Evolutionary conservation across 2,329 filamentous ascomycete species (phyloP).

Genomic region (Grosmannia serpens): DNA sequence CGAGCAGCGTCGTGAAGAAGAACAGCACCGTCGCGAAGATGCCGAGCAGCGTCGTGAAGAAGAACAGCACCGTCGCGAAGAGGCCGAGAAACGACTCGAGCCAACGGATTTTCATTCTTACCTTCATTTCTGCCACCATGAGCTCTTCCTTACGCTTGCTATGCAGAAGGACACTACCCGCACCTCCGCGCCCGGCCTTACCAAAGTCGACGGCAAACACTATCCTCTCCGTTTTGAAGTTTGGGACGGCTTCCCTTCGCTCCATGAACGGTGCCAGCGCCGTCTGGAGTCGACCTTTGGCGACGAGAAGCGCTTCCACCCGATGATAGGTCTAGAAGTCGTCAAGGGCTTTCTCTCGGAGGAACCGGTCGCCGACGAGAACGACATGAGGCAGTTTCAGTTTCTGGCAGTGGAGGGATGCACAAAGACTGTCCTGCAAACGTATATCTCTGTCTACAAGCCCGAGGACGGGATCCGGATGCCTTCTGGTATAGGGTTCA

Average conservation of each 20-base stretch:
- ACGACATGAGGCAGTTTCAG: background rate
- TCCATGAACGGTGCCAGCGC: background rate
- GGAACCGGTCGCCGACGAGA: background rate
- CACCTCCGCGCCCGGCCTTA: background rate
- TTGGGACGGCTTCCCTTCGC: background rate
- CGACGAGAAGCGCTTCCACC: background rate
- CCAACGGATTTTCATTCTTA: background rate
- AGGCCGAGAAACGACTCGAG: conserved; percentile 17
- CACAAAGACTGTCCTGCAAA: background rate
- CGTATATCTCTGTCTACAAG: background rate
- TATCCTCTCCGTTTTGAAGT: conserved; percentile 1
- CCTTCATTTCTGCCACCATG: background rate
- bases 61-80: conserved; percentile 9
- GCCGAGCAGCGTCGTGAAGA: too few relatives aligned
- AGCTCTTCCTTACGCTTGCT: background rate
- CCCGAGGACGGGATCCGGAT: background rate
- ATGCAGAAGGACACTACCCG: background rate
- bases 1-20: too few relatives aligned
- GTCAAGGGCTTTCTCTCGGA: background rate
- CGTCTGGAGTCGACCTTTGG: background rate
- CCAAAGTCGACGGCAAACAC: conserved; percentile 1
- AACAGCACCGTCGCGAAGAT: too few relatives aligned
- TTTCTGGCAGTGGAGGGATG: background rate
- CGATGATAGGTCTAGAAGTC: background rate
- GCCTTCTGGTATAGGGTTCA: background rate